Percentiles rank a stretch among this genome's conserved stretches.
Evolutionary conservation across 176 grass and related monocot species (phyloP).

Genomic region (Coix lacrymajobi): DNA sequence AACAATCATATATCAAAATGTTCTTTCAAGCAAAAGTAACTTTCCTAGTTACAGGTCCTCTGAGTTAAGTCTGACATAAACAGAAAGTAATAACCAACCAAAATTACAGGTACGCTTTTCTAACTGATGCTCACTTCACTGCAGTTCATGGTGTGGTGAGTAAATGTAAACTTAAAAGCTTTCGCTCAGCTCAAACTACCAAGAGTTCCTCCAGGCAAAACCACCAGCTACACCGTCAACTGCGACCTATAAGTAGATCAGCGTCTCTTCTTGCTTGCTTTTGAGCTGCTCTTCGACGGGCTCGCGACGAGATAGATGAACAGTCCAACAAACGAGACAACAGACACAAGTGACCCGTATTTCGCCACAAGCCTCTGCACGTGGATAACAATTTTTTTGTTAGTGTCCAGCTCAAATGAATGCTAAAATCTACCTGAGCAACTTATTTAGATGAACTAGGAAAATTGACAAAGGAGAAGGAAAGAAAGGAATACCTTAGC

Average conservation of each 20-base stretch:
- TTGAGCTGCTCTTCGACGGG: slow-evolving; percentile 56
- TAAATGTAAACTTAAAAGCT: slow-evolving; percentile 23
- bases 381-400: neutral
- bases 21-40: neutral
- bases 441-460: neutral
- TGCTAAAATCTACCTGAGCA: neutral
- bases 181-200: neutral
- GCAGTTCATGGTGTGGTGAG: slow-evolving; percentile 16
- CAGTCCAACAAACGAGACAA: slow-evolving; percentile 49
- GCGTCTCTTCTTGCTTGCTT: slow-evolving; percentile 84
- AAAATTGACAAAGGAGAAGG: neutral
- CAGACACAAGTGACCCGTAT: slow-evolving; percentile 70
- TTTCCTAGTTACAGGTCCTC: slow-evolving; percentile 16
- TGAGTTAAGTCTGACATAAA: slow-evolving; percentile 6
- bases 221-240: slow-evolving; percentile 7
- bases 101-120: slow-evolving; percentile 23
- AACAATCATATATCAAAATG: slow-evolving; percentile 18
- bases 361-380: slow-evolving; percentile 65
- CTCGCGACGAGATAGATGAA: slow-evolving; percentile 78
- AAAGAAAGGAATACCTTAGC: slow-evolving; percentile 53
- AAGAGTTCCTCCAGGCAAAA: slow-evolving; percentile 10
- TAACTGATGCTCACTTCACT: slow-evolving; percentile 2
- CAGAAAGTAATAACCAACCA: slow-evolving; percentile 16
- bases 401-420: neutral
- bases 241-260: slow-evolving; percentile 18